Conservation (phyloP, 345 rosid genomes). For the Eucalyptus pumila region DNA sequence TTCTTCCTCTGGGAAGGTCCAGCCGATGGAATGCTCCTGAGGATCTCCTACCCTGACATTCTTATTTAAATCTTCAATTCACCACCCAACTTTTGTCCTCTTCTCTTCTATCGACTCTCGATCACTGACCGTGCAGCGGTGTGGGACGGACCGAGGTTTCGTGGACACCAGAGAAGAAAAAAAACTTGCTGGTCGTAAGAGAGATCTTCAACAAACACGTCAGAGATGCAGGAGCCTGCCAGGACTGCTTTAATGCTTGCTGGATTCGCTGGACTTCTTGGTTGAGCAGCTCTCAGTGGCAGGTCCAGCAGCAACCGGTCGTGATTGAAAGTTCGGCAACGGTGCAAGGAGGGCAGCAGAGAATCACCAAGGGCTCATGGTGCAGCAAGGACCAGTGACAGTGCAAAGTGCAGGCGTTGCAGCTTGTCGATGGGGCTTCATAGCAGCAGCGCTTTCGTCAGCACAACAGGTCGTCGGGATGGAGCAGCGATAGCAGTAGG, state of each 20-base stretch:
- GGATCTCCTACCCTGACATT: neutral
- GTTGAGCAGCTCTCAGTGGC: neutral
- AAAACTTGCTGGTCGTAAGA: neutral
- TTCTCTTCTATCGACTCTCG: neutral
- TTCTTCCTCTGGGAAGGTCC: neutral
- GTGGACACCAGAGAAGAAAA: neutral
- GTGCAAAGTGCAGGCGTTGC: no score
- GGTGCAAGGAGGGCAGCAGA: no score
- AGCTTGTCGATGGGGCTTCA: no score
- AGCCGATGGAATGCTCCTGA: neutral
- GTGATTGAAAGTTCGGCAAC: no score
- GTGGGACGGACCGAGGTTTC: neutral
- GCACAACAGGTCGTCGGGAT: no score
- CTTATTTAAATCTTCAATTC: neutral
- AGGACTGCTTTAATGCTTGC: neutral
- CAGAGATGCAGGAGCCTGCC: neutral
- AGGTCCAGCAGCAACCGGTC: no score
- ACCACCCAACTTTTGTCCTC: neutral
- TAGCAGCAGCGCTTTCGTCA: no score
- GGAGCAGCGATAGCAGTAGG: no score
- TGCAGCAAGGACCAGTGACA: no score
- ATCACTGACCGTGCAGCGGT: neutral
- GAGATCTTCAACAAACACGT: neutral
- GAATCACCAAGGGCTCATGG: no score
- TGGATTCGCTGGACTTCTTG: neutral